Evolutionary conservation across 2,329 filamentous ascomycete genomes (phyloP).

Genomic region (Stemphylium lycopersici): DNA sequence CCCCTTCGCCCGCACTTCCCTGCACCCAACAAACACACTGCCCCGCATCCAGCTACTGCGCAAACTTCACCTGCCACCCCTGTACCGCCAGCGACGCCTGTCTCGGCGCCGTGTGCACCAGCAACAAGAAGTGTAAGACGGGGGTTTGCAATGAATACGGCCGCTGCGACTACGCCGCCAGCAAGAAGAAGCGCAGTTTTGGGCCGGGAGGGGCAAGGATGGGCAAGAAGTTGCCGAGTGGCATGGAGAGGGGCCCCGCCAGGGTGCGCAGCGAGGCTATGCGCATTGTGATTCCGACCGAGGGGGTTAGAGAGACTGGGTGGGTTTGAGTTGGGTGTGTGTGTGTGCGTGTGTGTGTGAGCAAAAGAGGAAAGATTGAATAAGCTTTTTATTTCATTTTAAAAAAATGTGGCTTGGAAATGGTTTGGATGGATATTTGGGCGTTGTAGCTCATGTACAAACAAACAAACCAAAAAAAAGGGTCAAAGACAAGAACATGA

Average conservation of each 20-base stretch:
- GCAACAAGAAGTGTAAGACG: constrained; percentile 40
- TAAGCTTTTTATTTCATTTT: no score
- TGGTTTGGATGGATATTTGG: no score
- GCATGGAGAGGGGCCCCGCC: constrained; percentile 33
- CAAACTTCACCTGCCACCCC: constrained; percentile 34
- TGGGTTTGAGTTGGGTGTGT: not conserved
- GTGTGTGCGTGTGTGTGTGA: no score
- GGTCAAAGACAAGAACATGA: not conserved
- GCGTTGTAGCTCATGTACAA: no score
- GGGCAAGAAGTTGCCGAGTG: constrained; percentile 27
- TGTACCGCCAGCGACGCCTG: constrained; percentile 29
- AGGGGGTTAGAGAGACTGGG: constrained; percentile 32
- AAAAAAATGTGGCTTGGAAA: no score
- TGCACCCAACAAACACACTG: constrained; percentile 35
- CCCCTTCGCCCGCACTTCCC: constrained; percentile 26
- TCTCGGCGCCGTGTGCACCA: constrained; percentile 33
- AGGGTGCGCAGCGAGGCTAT: constrained; percentile 41
- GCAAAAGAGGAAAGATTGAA: no score
- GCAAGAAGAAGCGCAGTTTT: constrained; percentile 20
- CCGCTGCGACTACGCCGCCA: constrained; percentile 35
- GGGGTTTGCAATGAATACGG: constrained; percentile 40
- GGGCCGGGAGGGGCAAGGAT: constrained; percentile 30
- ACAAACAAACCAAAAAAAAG: not conserved
- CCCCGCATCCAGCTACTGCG: constrained; percentile 34
- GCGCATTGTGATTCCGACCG: constrained; percentile 33